Evolutionary conservation across 2,329 filamentous ascomycete species (phyloP), one percentile per base, ranked within the genome.

Genomic region (Hymenotorrendiella dingleyae): DNA sequence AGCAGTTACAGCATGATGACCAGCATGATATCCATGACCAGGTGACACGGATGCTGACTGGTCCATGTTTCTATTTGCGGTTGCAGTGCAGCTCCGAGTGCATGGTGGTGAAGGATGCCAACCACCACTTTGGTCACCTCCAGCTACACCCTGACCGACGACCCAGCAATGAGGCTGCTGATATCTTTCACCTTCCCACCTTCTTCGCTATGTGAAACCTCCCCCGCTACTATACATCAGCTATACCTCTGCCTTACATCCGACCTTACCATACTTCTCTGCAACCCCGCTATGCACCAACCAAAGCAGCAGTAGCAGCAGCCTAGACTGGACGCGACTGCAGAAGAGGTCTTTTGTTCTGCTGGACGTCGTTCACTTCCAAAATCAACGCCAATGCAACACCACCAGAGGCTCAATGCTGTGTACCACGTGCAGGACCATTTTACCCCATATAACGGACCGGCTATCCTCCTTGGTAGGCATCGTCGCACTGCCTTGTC

Each of bases 231-330:
- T 17, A 27, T 14, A 23, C n/a, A n/a, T n/a, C n/a, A 40, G 38
- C 27, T 39, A 22, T 12, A 14, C 11, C n/a, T 22, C 32, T 17
- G 17, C 20, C 32, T 21, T 11, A 17, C 12, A 12, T 22, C 16
- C 8, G 3, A 34, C 32, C 17, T n/a, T 37, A 17, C 27, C 26
- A 39, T 43, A 27, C 35, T 43, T 38, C 33, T 34, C 36, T 32
- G 36, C 29, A 43, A 39, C 36, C 35, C 35, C 33, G 40, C 40
- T 26, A 43, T 43, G 24, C 40, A 36, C 11, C 21, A n/a, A n/a
- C n/a, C n/a, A n/a, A n/a, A n/a, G n/a, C n/a, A n/a, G n/a, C n/a
- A n/a, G n/a, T 5, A 34, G 38, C 27, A n/a, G n/a, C 17, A 30
- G 10, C n/a, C 38, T 23, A 14, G 40, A 14, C n/a, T 17, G 30